These are phyloP conservation scores for Phytophthora chlamydospora DNA, from an alignment of 352 stramenopile species.

Conservation along the genomic window DNA sequence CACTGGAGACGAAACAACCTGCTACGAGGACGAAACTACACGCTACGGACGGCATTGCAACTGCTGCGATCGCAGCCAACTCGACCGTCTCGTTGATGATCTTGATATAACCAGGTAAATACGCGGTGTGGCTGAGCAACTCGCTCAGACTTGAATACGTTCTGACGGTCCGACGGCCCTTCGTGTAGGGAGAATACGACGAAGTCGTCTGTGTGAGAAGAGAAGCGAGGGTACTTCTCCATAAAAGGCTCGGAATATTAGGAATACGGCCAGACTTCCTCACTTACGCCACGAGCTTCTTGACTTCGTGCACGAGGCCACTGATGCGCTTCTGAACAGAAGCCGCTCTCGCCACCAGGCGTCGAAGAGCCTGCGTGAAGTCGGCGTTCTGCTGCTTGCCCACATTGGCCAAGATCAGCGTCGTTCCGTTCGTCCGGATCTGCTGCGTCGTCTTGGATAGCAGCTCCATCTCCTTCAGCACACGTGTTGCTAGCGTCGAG, in stretches of 20 bases:
- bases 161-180: too few relatives aligned
- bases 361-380: slow-evolving; percentile 50
- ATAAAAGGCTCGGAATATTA: slow-evolving; percentile 21
- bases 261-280: slow-evolving; percentile 1
- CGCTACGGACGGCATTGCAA: slow-evolving; percentile 12
- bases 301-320: slow-evolving; percentile 35
- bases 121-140: slow-evolving; percentile 13
- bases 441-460: slow-evolving; percentile 63
- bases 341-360: slow-evolving; percentile 57
- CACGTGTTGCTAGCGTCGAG: slow-evolving; percentile 41
- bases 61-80: slow-evolving; percentile 26
- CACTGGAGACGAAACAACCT: slow-evolving; percentile 9
- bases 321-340: slow-evolving; percentile 62
- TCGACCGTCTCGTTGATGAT: slow-evolving; percentile 15
- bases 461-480: slow-evolving; percentile 63
- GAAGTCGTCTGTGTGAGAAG: slow-evolving; percentile 2
- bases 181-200: neutral
- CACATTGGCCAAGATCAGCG: slow-evolving; percentile 61
- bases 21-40: slow-evolving; percentile 19
- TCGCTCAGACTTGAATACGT: slow-evolving; percentile 8
- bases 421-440: slow-evolving; percentile 70
- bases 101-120: slow-evolving; percentile 27
- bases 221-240: neutral
- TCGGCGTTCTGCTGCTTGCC: slow-evolving; percentile 45
- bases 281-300: slow-evolving; percentile 29